Percentiles rank a stretch among this genome's conserved stretches.
These are phyloP conservation scores for Blastobotrys aristatus DNA, from an alignment of 1,139 yeast genomes.

Conservation along the genomic window DNA sequence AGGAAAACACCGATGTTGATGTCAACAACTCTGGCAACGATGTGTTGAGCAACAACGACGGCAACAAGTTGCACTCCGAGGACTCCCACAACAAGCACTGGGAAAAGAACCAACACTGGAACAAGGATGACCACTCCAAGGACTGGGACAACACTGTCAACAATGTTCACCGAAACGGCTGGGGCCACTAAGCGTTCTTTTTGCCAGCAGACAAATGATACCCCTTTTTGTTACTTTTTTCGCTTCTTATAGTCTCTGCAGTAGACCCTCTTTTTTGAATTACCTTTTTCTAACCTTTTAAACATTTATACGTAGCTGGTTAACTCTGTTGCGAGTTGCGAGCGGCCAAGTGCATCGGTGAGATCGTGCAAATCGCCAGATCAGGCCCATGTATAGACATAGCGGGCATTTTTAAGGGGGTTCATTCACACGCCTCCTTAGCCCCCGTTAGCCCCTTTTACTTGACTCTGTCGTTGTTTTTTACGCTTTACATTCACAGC, in stretches of 20 bases:
- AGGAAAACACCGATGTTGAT: background rate
- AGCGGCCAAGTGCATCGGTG: too few relatives aligned
- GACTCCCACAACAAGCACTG: background rate
- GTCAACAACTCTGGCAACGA: background rate
- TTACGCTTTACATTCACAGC: too few relatives aligned
- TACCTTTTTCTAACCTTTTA: background rate
- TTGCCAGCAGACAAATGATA: too few relatives aligned
- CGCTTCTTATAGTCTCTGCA: background rate
- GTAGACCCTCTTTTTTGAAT: background rate
- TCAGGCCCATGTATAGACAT: too few relatives aligned
- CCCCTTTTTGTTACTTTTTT: background rate
- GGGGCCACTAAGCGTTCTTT: too few relatives aligned
- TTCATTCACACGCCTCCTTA: too few relatives aligned
- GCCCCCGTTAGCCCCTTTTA: too few relatives aligned
- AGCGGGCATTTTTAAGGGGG: too few relatives aligned
- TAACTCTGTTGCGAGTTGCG: too few relatives aligned
- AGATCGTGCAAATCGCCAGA: too few relatives aligned
- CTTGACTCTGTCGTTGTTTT: too few relatives aligned
- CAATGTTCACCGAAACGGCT: background rate
- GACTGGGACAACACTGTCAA: background rate
- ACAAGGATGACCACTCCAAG: background rate
- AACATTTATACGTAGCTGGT: background rate
- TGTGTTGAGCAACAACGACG: background rate
- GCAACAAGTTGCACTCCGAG: background rate
- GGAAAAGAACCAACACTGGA: background rate